Conservation (phyloP, 208 protist genomes). For the Vickermania spadyakhi region DNA sequence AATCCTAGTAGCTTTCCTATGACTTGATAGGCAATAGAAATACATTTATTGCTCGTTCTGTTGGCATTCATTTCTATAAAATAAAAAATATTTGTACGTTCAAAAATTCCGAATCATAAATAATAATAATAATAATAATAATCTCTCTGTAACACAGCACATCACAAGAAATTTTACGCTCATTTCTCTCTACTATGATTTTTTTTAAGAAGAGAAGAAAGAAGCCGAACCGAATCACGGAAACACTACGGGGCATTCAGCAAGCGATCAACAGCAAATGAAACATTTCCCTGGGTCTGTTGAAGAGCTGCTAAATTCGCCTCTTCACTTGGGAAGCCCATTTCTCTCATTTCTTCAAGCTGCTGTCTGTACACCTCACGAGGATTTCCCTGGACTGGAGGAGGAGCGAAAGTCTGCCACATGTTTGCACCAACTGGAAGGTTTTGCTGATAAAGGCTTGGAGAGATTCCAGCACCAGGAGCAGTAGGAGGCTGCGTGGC, state of each 20-base stretch:
- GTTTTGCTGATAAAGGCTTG: background rate
- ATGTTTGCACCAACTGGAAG: background rate
- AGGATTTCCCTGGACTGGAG: constrained; percentile 41
- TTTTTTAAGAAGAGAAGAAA: background rate
- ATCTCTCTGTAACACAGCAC: no score
- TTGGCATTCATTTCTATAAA: no score
- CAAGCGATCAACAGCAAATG: constrained; percentile 84
- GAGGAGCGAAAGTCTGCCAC: constrained; percentile 2
- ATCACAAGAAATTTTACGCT: no score
- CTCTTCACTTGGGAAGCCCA: constrained; percentile 91
- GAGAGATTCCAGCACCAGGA: no score
- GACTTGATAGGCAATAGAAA: no score
- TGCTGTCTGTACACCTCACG: constrained; percentile 79
- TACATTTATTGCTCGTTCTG: no score
- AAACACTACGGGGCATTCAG: constrained; percentile 32
- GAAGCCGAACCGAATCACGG: background rate
- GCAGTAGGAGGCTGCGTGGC: background rate
- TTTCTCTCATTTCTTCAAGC: constrained; percentile 83
- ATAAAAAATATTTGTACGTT: background rate
- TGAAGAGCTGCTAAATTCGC: constrained; percentile 87
- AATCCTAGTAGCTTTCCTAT: no score
- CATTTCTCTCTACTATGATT: no score
- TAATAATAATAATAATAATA: constrained; percentile 14
- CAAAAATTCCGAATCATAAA: constrained; percentile 6
- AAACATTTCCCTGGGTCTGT: constrained; percentile 78